Evolutionary conservation across 495 filamentous ascomycete genomes (phyloP), one percentile per base, ranked within the genome.

Genomic region (Monascus purpureus): DNA sequence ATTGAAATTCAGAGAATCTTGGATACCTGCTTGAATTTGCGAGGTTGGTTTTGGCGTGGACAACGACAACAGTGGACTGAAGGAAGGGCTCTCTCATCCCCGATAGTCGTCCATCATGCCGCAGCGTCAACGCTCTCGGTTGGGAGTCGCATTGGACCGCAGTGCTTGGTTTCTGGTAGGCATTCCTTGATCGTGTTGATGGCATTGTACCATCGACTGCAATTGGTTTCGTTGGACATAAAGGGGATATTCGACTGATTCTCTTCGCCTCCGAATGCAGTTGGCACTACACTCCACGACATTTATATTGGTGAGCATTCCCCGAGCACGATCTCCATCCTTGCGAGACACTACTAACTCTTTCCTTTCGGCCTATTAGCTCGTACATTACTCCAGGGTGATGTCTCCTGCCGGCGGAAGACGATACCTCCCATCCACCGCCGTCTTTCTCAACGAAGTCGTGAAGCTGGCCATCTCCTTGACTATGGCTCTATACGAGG

Each of bases 391-490:
- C 50, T 93, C 87, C 8, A 71, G 86, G 41, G 70, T 86, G 26
- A 97, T 97, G 90, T 78, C 83, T 4, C 66, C 74, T 13, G 70
- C 73, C 19, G 73, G 74, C 42, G 80, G 82, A 31, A 83, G 82
- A 40, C 77, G 87, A 49, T 97, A 93, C 56, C 77, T 87, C 39
- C 75, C 88, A 17, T 95, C 87, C 11, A 95, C 90, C 16, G 88
- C 90, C 9, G 88, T 97, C 13, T 81, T 97, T 47, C 61, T 95
- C 25, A 93, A 86, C 48, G 90, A 97, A 57, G 70, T 94, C 30
- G 68, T 93, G 40, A 97, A 97, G 57, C 67, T 97, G 18, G 69
- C 75, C 11, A 72, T 95, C 37, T 86, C 78, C 44, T 57, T 93
- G 13, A 87, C 79, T 27, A 79, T 95, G 46, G 79, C 85, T 2